phyloP scores from a whole-genome alignment of 2,329 filamentous ascomycete species.

The Amauroascus verrucosus region DNA sequence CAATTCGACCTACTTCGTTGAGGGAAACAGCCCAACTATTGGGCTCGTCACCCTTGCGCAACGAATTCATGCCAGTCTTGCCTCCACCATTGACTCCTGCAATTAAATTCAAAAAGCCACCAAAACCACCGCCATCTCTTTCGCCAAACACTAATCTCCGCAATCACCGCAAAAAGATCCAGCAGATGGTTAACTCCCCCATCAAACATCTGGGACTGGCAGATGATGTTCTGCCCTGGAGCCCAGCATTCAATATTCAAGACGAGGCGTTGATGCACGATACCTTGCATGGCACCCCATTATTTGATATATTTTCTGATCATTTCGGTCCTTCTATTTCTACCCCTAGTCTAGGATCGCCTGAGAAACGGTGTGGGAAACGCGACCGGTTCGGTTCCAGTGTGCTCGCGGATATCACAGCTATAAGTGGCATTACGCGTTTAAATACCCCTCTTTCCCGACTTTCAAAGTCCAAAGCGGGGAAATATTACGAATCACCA shows the following conservation, averaged over 20 bases:
- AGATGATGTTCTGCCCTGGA: slow-evolving; percentile 36
- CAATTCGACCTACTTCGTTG: slow-evolving; percentile 45
- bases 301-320: slow-evolving; percentile 48
- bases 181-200: slow-evolving; percentile 71
- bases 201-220: slow-evolving; percentile 39
- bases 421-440: slow-evolving; percentile 29
- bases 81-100: slow-evolving; percentile 72
- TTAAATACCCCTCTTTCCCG: slow-evolving; percentile 28
- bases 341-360: slow-evolving; percentile 40
- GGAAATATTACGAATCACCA: slow-evolving; percentile 33
- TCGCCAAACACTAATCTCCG: slow-evolving; percentile 89
- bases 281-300: slow-evolving; percentile 25
- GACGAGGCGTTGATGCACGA: slow-evolving; percentile 33
- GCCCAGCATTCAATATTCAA: slow-evolving; percentile 43
- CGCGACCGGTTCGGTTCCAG: slow-evolving; percentile 42
- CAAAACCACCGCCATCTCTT: slow-evolving; percentile 59
- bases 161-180: slow-evolving; percentile 75
- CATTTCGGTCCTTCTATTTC: slow-evolving; percentile 30
- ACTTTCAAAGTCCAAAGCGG: slow-evolving; percentile 25
- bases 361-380: slow-evolving; percentile 45
- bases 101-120: slow-evolving; percentile 64
- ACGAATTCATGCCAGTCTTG: slow-evolving; percentile 42
- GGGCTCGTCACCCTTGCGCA: slow-evolving; percentile 61
- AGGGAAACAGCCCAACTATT: slow-evolving; percentile 27
- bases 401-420: slow-evolving; percentile 41